These are phyloP conservation scores for Parmelia sp. DNA, from an alignment of 495 filamentous ascomycete genomes.

Conservation along the genomic window DNA sequence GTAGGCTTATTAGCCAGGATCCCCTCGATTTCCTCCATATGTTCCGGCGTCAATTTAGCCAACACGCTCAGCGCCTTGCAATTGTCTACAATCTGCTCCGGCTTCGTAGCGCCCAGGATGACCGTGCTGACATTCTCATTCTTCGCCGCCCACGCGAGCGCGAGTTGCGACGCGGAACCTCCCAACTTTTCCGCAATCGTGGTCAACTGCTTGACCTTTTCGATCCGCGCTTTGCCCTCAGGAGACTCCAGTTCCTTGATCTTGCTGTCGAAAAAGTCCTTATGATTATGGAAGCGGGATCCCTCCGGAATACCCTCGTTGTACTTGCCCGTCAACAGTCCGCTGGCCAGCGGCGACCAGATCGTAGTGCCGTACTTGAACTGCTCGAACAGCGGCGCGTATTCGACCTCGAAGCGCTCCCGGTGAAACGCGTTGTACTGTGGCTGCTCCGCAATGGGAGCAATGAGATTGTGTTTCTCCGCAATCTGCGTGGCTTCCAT, in stretches of 20 bases:
- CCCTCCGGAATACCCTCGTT: constrained; percentile 50
- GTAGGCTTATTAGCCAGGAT: constrained; percentile 15
- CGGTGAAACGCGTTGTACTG: constrained; percentile 71
- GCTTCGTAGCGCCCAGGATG: constrained; percentile 68
- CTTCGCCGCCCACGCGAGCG: constrained; percentile 73
- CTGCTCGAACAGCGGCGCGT: constrained; percentile 56
- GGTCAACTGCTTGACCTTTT: constrained; percentile 28
- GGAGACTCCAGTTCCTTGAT: constrained; percentile 30
- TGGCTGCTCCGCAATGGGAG: constrained; percentile 78
- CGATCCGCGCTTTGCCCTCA: constrained; percentile 28
- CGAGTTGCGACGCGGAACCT: constrained; percentile 57
- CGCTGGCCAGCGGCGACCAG: constrained; percentile 65
- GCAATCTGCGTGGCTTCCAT: constrained; percentile 68
- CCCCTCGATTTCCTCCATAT: constrained; percentile 52
- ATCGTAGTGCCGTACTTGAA: constrained; percentile 65
- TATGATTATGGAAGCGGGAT: constrained; percentile 38
- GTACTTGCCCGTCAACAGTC: constrained; percentile 78
- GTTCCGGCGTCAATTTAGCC: constrained; percentile 46
- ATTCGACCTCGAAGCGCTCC: constrained; percentile 72
- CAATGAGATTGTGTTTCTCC: constrained; percentile 67
- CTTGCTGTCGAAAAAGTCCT: constrained; percentile 33
- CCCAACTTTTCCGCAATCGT: constrained; percentile 60
- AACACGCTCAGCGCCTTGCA: constrained; percentile 55
- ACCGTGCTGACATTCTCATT: constrained; percentile 68
- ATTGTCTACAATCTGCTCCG: constrained; percentile 69